Conservation (phyloP, 352 stramenopile genomes). For the Blastocystis sp. region DNA sequence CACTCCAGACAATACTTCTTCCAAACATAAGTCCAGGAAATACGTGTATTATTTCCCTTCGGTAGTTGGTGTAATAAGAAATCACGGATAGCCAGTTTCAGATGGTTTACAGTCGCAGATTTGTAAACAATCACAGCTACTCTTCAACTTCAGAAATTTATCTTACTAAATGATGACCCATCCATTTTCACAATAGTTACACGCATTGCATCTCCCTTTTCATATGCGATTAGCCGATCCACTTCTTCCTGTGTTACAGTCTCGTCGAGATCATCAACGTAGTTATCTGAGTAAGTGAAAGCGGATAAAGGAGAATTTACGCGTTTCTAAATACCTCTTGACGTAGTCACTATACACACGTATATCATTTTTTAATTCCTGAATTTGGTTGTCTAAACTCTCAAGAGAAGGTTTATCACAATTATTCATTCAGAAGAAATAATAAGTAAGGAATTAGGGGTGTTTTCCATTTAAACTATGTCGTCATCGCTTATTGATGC, state of each 20-base stretch:
- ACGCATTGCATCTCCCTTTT: conserved; percentile 43
- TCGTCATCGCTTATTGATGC: conserved; percentile 15
- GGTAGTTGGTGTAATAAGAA: conserved; percentile 14
- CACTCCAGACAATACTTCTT: conserved; percentile 30
- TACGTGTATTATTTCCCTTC: neutral
- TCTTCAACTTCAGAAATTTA: neutral
- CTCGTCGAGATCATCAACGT: conserved; percentile 22
- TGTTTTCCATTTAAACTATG: conserved; percentile 33
- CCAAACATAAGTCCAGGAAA: conserved; percentile 41
- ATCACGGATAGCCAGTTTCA: conserved; percentile 44
- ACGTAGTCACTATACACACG: neutral
- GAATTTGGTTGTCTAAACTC: neutral
- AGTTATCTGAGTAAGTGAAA: conserved; percentile 4
- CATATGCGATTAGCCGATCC: conserved; percentile 47
- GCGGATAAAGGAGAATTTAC: neutral
- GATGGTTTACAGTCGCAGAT: conserved; percentile 6
- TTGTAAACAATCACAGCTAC: conserved; percentile 42
- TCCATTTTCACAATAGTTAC: conserved; percentile 32
- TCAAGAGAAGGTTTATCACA: neutral
- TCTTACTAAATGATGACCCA: neutral
- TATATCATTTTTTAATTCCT: neutral
- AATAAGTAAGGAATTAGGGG: neutral
- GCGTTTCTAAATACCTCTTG: neutral
- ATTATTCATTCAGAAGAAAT: neutral
- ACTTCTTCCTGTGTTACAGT: conserved; percentile 51